Evolutionary conservation across 371 early-diverging fungal species (phyloP), one percentile per base, ranked within the genome.

Genomic region (Saksenaea vasiformis): DNA sequence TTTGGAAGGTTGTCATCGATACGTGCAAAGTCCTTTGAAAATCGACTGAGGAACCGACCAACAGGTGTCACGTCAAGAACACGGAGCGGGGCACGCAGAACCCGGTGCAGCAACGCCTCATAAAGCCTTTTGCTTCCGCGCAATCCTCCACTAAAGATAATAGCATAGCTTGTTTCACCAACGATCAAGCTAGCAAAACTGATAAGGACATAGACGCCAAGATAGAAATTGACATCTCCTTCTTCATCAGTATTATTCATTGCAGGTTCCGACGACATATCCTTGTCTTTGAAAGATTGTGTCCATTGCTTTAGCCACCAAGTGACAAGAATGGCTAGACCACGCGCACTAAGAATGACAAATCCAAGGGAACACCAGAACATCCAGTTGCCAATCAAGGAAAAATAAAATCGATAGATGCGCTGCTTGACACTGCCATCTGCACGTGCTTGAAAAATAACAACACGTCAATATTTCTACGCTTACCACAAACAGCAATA

Each of bases 1-100:
- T 77, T 76, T 27, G 80, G 80, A 53, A 84, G 67, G n/a, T 70
- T 70, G 5, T 80, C 74, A 28, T 84, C 84, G 39, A 84, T 71
- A 0, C 80, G 78, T 36, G 80, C 80, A 36, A 84, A 76, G 41
- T 84, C 84, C 19, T 71, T 68, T 35, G 73, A 66, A 41, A 95
- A 95, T n/a, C 95, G 82, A 72, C 92, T 93, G 68, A 94, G 68
- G 51, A 95, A 89, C 11, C 95, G 88, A 8, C 95, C 96, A 10
- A 95, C 69, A 9, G 97, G 97, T 13, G 96, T 97, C n/a, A 80
- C 86, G 51, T 96, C 96, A 69, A 94, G 94, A 76, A 95, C 95
- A 17, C 90, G 80, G 31, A 94, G 77, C 22, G 83, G 84, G 2
- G 91, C 89, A 9, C 79, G 80, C 56, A 91, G 66, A 8, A 91